These are phyloP conservation scores for Tolypocladium tundrense DNA, from an alignment of 2,329 filamentous ascomycete genomes.

Conservation along the genomic window DNA sequence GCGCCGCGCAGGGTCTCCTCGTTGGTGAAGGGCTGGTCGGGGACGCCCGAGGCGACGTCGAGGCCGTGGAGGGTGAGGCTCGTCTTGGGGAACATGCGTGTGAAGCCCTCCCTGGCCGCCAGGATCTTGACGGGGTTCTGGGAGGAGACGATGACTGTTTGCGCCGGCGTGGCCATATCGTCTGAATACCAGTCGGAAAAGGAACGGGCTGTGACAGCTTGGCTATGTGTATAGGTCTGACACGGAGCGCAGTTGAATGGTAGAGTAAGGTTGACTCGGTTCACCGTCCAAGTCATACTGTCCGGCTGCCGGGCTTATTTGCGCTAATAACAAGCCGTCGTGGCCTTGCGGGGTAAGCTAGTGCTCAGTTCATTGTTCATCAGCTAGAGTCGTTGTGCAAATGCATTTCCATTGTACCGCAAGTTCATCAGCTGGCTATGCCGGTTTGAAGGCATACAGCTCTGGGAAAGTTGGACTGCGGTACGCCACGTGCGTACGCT, in stretches of 20 bases:
- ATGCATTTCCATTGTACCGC: too few relatives aligned
- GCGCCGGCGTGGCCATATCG: background rate
- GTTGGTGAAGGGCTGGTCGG: slow-evolving; percentile 28
- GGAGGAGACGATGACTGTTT: slow-evolving; percentile 23
- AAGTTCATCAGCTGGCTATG: too few relatives aligned
- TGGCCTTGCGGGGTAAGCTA: background rate
- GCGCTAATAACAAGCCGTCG: background rate
- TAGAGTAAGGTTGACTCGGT: background rate
- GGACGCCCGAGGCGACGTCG: slow-evolving; percentile 25
- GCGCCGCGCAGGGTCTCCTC: slow-evolving; percentile 27
- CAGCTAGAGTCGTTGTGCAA: too few relatives aligned
- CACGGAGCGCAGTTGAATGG: background rate
- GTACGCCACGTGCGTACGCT: too few relatives aligned
- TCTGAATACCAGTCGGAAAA: background rate
- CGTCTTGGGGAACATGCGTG: slow-evolving; percentile 20
- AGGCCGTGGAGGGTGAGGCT: slow-evolving; percentile 15
- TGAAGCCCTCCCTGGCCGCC: slow-evolving; percentile 25
- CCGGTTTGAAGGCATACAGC: too few relatives aligned
- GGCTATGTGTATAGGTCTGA: background rate
- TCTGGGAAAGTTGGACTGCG: too few relatives aligned
- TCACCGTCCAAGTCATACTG: background rate
- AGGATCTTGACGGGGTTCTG: slow-evolving; percentile 29
- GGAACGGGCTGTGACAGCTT: background rate
- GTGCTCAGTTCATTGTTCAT: background rate
- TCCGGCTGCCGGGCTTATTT: too few relatives aligned